phyloP scores from a whole-genome alignment of 1,139 yeast species.

The Taiozyma onychis region DNA sequence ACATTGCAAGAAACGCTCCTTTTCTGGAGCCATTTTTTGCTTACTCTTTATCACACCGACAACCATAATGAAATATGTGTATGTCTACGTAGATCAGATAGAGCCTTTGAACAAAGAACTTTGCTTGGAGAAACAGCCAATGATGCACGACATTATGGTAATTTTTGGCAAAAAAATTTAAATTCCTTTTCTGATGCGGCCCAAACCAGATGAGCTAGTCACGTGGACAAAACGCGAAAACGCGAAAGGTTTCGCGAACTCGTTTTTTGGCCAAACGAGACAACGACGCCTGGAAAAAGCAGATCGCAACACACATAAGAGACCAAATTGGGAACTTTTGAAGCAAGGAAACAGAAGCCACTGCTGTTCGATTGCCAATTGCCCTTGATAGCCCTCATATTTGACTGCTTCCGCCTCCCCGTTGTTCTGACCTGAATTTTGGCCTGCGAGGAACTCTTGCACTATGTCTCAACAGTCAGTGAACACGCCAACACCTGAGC shows the following conservation, averaged over 20 bases:
- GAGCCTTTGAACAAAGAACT: not conserved
- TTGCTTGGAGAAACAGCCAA: not conserved
- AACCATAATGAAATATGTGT: constrained; percentile 14
- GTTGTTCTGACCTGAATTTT: not conserved
- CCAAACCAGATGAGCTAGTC: constrained; percentile 6
- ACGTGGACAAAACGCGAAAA: not conserved
- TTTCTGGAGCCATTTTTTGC: constrained; percentile 73
- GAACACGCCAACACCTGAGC: not conserved
- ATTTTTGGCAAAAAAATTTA: not conserved
- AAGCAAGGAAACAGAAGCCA: not conserved
- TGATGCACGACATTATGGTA: not conserved
- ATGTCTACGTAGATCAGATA: not conserved
- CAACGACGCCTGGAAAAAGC: not conserved
- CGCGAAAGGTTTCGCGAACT: not conserved
- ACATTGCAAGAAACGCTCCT: constrained; percentile 87
- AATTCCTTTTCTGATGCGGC: constrained; percentile 3
- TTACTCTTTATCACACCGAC: constrained; percentile 31
- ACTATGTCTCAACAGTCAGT: not conserved
- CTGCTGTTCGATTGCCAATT: not conserved
- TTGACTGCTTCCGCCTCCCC: not conserved
- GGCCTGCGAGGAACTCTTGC: not conserved
- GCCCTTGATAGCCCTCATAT: not conserved
- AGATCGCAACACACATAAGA: not conserved
- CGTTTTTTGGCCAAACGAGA: not conserved
- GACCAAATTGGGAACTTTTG: not conserved